Evolutionary conservation across 2,329 filamentous ascomycete species (phyloP), one percentile per base, ranked within the genome.

Genomic region (Ascocoryne sarcoides): DNA sequence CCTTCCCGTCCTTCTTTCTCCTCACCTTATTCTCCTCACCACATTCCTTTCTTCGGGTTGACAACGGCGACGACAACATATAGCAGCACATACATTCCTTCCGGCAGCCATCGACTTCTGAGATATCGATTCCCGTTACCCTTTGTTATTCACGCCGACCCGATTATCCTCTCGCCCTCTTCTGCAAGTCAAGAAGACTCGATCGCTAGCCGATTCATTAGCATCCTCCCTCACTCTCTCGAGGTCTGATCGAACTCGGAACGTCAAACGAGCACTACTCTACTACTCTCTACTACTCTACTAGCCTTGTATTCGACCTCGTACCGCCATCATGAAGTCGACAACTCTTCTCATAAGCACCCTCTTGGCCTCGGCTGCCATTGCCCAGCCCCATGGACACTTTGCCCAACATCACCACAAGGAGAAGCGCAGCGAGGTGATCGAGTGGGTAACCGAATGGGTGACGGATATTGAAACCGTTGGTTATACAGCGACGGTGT

Each of bases 381-480:
- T 49, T 36, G 58, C 60, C 19, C 58, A 60, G 44, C 61, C 60
- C 19, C 51, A 62, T 36, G 52, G 58, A 48, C 63, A 65, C 46
- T 19, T 20, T 10, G 31, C 34, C 18, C 63, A 63, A 46, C 45
- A 52, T 18, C 53, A 54, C 32, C 50, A 54, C 28, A 51, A 53
- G 40, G 51, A 54, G 28, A 49, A 52, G 40, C 48, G 52, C 9
- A 31, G 43, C 18, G 35, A 48, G 10, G 46, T 65, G 37, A 55
- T 70, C 28, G 66, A 70, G 39, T 71, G 64, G 60, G 62, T 69
- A 47, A 74, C 70, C 19, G 62, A 70, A 35, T 65, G 62, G 28
- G 62, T 66, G 16, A 58, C 65, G 37, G 67, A 65, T 39, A 64
- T 66, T 51, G 66, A 67, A 40, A 75, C 69, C 31, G 57, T 75